phyloP scores from a whole-genome alignment of 352 stramenopile genomes.

The Elongisporangium senticosum region DNA sequence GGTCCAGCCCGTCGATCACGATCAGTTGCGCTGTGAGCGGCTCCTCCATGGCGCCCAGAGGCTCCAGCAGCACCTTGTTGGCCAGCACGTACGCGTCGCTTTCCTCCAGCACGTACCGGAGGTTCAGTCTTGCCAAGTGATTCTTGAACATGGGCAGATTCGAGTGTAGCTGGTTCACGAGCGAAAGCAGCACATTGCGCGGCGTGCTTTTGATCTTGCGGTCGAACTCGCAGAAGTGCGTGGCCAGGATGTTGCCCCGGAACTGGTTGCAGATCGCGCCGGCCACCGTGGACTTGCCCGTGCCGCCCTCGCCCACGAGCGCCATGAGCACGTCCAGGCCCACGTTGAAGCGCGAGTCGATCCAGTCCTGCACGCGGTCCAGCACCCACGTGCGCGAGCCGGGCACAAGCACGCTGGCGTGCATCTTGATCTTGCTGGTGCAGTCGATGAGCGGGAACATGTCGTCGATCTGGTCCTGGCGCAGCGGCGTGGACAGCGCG shows the following conservation, averaged over 20 bases:
- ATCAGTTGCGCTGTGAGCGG: constrained; percentile 57
- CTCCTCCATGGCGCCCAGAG: constrained; percentile 60
- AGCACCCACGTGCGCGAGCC: constrained; percentile 62
- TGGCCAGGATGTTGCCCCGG: constrained; percentile 45
- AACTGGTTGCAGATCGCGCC: constrained; percentile 50
- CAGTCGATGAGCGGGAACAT: constrained; percentile 78
- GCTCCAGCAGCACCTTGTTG: constrained; percentile 70
- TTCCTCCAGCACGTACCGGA: constrained; percentile 79
- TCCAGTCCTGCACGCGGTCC: constrained; percentile 66
- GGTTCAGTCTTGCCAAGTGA: constrained; percentile 74
- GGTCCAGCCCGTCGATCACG: constrained; percentile 69
- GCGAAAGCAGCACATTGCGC: constrained; percentile 67
- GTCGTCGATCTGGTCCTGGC: constrained; percentile 72
- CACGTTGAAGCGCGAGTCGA: constrained; percentile 63
- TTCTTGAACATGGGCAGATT: constrained; percentile 72
- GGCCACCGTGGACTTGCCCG: constrained; percentile 64
- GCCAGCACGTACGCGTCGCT: constrained; percentile 60
- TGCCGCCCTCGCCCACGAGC: constrained; percentile 62
- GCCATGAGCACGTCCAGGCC: constrained; percentile 52
- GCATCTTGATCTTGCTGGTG: constrained; percentile 34
- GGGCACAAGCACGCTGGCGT: constrained; percentile 34
- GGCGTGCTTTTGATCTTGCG: constrained; percentile 63
- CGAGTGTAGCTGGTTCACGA: constrained; percentile 76
- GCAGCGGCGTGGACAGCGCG: constrained; percentile 56
- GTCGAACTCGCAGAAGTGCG: constrained; percentile 78